A percentile compares a stretch with the other conserved stretches of the same genome.
Conservation (phyloP, 208 protist genomes). For the Crithidia bombi region DNA sequence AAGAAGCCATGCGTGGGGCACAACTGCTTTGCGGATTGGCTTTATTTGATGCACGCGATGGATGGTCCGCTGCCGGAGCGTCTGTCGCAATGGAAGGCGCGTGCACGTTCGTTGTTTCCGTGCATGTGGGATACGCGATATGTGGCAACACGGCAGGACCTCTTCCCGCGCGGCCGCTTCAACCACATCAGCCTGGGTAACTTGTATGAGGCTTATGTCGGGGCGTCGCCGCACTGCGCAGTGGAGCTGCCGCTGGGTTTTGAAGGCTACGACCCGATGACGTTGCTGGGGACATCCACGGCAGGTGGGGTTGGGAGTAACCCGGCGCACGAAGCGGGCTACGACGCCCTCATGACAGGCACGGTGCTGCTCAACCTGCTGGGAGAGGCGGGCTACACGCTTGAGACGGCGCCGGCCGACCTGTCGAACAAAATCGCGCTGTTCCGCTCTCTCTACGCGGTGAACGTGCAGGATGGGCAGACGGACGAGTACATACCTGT, state of each 20-base stretch:
- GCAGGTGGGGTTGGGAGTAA: slow-evolving; percentile 11
- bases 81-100: slow-evolving; percentile 53
- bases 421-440: slow-evolving; percentile 57
- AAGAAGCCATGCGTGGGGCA: slow-evolving; percentile 78
- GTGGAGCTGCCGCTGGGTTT: slow-evolving; percentile 69
- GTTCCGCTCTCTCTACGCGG: slow-evolving; percentile 65
- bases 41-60: slow-evolving; percentile 64
- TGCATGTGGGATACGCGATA: slow-evolving; percentile 73
- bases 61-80: slow-evolving; percentile 51
- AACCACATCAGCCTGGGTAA: slow-evolving; percentile 42
- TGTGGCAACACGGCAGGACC: slow-evolving; percentile 41
- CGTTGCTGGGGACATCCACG: slow-evolving; percentile 23
- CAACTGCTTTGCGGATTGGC: slow-evolving; percentile 81
- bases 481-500: slow-evolving; percentile 56
- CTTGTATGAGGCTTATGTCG: slow-evolving; percentile 62
- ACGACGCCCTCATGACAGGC: slow-evolving; percentile 76
- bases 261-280: slow-evolving; percentile 60
- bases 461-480: slow-evolving; percentile 29
- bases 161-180: slow-evolving; percentile 55
- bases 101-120: slow-evolving; percentile 56
- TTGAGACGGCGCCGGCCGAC: slow-evolving; percentile 25
- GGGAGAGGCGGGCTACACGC: slow-evolving; percentile 44
- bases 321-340: slow-evolving; percentile 69
- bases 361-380: slow-evolving; percentile 71
- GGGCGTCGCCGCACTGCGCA: slow-evolving; percentile 40